Percentiles rank a stretch among this genome's conserved stretches.
Evolutionary conservation across 2,329 filamentous ascomycete genomes (phyloP).

Genomic region (Fusarium abutilonis): DNA sequence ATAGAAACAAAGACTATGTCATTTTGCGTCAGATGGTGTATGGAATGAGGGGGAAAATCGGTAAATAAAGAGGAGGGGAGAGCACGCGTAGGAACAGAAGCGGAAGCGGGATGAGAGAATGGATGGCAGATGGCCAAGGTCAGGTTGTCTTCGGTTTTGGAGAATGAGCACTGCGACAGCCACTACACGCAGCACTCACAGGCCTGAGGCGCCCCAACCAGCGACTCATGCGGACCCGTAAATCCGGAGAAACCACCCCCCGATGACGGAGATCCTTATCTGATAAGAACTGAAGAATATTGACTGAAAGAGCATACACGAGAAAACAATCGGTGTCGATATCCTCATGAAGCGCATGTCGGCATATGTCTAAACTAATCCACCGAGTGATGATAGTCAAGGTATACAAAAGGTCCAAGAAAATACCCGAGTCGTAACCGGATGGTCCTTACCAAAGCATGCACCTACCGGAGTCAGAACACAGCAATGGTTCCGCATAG

Average conservation of each 20-base stretch:
- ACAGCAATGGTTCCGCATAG: too few species aligned
- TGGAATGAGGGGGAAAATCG: slow-evolving; percentile 19
- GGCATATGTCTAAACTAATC: too few species aligned
- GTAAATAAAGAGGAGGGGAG: slow-evolving; percentile 38
- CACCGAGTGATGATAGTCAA: too few species aligned
- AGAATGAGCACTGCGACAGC: slow-evolving; percentile 38
- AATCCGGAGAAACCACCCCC: slow-evolving; percentile 39
- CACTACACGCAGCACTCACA: slow-evolving; percentile 6
- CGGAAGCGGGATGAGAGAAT: slow-evolving; percentile 37
- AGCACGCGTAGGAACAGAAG: slow-evolving; percentile 39
- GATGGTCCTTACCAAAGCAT: too few species aligned
- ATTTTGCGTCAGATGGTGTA: slow-evolving; percentile 39
- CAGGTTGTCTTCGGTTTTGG: slow-evolving; percentile 40
- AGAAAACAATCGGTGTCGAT: too few species aligned
- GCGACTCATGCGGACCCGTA: slow-evolving; percentile 28
- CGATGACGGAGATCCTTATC: slow-evolving; percentile 42
- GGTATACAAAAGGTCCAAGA: too few species aligned
- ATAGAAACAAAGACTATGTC: slow-evolving; percentile 37
- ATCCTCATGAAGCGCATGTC: too few species aligned
- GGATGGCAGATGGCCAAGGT: slow-evolving; percentile 11
- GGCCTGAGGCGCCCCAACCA: slow-evolving; percentile 28
- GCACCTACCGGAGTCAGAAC: too few species aligned
- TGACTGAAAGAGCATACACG: too few species aligned
- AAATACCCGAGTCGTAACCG: too few species aligned
- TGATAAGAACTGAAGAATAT: slow-evolving; percentile 29